A percentile compares a stretch with the other conserved stretches of the same genome.
These are phyloP conservation scores for peach (Prunus persica) DNA, from an alignment of 306 rosid genomes.

Conservation along the genomic window DNA sequence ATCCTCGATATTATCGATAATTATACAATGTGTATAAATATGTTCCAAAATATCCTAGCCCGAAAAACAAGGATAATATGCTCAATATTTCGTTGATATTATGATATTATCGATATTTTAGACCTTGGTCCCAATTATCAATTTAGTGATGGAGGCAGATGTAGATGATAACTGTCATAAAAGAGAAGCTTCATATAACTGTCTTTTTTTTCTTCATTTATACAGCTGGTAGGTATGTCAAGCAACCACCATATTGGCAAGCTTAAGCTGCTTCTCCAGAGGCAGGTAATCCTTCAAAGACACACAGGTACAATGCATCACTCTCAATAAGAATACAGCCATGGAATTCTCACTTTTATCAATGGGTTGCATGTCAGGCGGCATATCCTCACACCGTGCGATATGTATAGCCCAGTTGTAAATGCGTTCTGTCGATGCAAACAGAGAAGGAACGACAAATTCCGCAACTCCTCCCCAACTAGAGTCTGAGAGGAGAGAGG, in stretches of 20 bases:
- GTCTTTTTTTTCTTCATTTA: no score
- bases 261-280: constrained; percentile 73
- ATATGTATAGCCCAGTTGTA: constrained; percentile 37
- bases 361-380: constrained; percentile 45
- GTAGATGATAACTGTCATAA: no score
- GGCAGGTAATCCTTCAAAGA: constrained; percentile 65
- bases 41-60: no score
- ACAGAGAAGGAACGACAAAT: constrained; percentile 50
- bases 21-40: no score
- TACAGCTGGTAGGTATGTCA: constrained; percentile 10
- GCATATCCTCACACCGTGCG: constrained; percentile 26
- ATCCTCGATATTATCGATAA: no score
- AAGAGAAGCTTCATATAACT: no score
- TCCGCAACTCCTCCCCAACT: constrained; percentile 60
- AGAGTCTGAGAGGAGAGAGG: constrained; percentile 56
- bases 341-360: constrained; percentile 67
- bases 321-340: constrained; percentile 44
- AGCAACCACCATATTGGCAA: constrained; percentile 54
- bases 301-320: constrained; percentile 60
- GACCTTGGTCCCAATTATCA: no score
- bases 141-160: no score
- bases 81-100: no score
- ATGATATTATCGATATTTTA: no score
- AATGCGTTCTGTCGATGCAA: constrained; percentile 66
- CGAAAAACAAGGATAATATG: no score